phyloP scores from a whole-genome alignment of 2,329 filamentous ascomycete genomes.

The Cytospora piceicola region DNA sequence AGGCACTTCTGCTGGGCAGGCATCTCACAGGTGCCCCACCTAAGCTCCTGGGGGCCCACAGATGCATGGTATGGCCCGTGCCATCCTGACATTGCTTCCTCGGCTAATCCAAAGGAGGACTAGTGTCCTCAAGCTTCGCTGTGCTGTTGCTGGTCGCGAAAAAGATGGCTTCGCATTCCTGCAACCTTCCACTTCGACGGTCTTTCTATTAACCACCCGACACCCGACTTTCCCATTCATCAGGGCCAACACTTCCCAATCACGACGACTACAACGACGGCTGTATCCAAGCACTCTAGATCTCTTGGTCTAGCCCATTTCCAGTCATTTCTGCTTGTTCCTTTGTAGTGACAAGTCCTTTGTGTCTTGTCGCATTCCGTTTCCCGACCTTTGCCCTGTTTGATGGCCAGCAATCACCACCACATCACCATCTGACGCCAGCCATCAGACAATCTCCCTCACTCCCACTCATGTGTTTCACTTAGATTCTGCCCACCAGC shows the following conservation, averaged over 20 bases:
- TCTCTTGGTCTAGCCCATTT: constrained; percentile 2
- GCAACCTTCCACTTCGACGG: not conserved
- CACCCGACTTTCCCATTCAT: not conserved
- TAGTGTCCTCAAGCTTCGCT: not conserved
- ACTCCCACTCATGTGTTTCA: constrained; percentile 11
- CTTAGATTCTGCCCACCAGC: constrained; percentile 11
- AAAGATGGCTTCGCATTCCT: not conserved
- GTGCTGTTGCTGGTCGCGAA: constrained; percentile 1
- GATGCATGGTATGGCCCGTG: not conserved
- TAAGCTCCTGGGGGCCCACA: not conserved
- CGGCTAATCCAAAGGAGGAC: not conserved
- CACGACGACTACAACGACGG: not conserved
- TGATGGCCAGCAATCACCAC: constrained; percentile 11
- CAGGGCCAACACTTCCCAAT: not conserved
- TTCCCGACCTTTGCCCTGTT: not conserved
- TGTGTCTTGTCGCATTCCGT: constrained; percentile 1
- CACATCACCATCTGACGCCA: constrained; percentile 6
- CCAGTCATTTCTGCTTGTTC: constrained; percentile 6
- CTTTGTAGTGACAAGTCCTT: not conserved
- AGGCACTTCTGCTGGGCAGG: not conserved
- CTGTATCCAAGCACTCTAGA: not conserved
- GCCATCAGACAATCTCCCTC: constrained; percentile 7
- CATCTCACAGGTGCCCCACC: not conserved
- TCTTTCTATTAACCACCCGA: not conserved
- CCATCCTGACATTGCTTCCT: not conserved